Evolutionary conservation across 2,329 filamentous ascomycete genomes (phyloP), one percentile per base, ranked within the genome.

Genomic region (Botrytis cinerea): DNA sequence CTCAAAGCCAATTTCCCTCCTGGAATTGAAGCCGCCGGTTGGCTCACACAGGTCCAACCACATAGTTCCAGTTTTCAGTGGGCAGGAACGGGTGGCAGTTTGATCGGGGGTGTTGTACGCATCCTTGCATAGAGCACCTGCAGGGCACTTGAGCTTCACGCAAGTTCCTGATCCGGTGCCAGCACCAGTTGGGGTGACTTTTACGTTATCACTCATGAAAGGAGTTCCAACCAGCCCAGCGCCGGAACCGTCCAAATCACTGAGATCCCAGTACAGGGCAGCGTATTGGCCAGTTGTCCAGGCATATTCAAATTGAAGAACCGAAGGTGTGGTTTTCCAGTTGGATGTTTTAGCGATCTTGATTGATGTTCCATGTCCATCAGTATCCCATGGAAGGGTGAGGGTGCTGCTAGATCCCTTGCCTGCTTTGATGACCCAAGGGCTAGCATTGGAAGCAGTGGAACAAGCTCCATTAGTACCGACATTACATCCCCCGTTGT

Each of bases 201-300:
- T 73, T 1, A 73, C 72, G 32, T 73, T 73, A 5, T 73, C 57
- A 6, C 51, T 32, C 28, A 38, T 51, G 72, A 73, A 73, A 48
- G 72, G 72, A 22, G 60, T 59, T n/a, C 72, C 72, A 3, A 72
- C 72, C n/a, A 73, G 59, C 28, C 69, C 72, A 35, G 46, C 28
- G 35, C 72, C 72, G 25, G 67, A 38, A 18, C 72, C 72, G 51
- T 73, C 72, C 22, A 73, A 40, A 60, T 73, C 69, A 22, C 68
- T 71, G 18, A 73, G 68, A 28, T 73, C 72, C 72, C 72, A 73
- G 38, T 66, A 73, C n/a, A 73, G 72, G 12, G 16, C 25, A 60
- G 59, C 32, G n/a, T 72, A 72, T 32, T 57, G 6, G 22, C 71
- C 71, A 40, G 59, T 72, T 25, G 59, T 66, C 67, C 68, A 71